phyloP scores from a whole-genome alignment of 2,329 filamentous ascomycete species.

The Periconia macrospinosa region DNA sequence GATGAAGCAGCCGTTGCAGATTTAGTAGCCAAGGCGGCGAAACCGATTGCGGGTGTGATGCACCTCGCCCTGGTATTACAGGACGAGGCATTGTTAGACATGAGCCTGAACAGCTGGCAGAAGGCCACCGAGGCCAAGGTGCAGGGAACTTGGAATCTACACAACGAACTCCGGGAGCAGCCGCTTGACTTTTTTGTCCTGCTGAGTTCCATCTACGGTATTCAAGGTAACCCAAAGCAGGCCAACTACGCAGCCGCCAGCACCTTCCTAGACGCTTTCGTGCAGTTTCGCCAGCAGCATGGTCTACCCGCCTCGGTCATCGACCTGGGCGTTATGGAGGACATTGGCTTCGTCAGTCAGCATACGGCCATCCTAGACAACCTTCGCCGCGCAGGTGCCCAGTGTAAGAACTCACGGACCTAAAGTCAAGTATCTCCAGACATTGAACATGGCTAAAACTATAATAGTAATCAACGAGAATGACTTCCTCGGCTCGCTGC shows the following conservation, averaged over 20 bases:
- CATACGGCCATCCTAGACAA: constrained; percentile 3
- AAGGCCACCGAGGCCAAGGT: constrained; percentile 15
- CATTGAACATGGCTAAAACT: too few relatives aligned
- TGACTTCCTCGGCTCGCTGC: background rate
- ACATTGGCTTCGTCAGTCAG: constrained; percentile 38
- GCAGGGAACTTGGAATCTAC: constrained; percentile 27
- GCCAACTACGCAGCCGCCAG: constrained; percentile 53
- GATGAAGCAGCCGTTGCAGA: constrained; percentile 1
- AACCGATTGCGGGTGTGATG: constrained; percentile 11
- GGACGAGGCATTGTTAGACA: constrained; percentile 10
- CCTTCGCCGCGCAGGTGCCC: background rate
- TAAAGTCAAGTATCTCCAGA: too few relatives aligned
- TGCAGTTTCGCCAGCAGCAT: constrained; percentile 13
- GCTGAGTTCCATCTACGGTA: constrained; percentile 25
- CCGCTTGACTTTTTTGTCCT: constrained; percentile 32
- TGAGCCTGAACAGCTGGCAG: constrained; percentile 15
- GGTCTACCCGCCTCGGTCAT: constrained; percentile 46
- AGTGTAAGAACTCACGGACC: too few relatives aligned
- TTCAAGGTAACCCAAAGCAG: constrained; percentile 42
- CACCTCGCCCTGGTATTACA: constrained; percentile 18
- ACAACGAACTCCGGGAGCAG: constrained; percentile 8
- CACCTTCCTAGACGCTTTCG: constrained; percentile 30
- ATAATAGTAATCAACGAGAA: background rate
- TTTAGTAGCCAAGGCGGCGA: background rate
- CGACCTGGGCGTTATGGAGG: constrained; percentile 56